Evolutionary conservation across 2,329 filamentous ascomycete species (phyloP).

Genomic region (Alternaria hordeiaustralica): DNA sequence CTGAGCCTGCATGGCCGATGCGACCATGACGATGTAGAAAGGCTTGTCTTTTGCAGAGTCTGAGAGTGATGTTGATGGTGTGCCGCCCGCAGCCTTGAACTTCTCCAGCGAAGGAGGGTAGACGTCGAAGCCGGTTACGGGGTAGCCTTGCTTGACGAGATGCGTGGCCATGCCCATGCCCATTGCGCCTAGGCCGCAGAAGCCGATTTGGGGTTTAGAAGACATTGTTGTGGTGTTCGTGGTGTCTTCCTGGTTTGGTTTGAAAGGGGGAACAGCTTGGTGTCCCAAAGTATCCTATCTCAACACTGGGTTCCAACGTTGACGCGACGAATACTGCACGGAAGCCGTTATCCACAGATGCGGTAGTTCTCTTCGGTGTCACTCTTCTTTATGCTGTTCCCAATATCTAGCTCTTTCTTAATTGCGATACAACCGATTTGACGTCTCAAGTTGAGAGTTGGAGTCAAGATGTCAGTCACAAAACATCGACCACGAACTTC

Average conservation of each 20-base stretch:
- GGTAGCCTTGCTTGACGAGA: slow-evolving; percentile 70
- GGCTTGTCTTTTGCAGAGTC: slow-evolving; percentile 66
- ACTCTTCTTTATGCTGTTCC: background rate
- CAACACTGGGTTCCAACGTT: background rate
- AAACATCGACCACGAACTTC: background rate
- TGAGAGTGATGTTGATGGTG: slow-evolving; percentile 63
- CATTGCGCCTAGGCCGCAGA: slow-evolving; percentile 81
- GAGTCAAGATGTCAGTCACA: background rate
- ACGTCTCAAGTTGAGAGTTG: background rate
- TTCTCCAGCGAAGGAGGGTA: slow-evolving; percentile 70
- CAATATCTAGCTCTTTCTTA: background rate
- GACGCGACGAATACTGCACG: background rate
- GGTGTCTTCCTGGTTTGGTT: background rate
- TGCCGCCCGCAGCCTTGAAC: slow-evolving; percentile 69
- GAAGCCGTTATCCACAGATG: background rate
- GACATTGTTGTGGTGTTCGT: slow-evolving; percentile 28
- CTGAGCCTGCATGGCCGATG: slow-evolving; percentile 72
- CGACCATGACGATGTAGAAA: slow-evolving; percentile 77
- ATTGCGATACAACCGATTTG: background rate
- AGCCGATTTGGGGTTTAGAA: slow-evolving; percentile 62
- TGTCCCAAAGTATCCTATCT: background rate
- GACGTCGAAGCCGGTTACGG: slow-evolving; percentile 75
- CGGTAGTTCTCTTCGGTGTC: too few relatives aligned
- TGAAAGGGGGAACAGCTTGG: background rate
- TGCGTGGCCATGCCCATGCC: slow-evolving; percentile 82